Conservation (phyloP, 371 early-diverging fungal species). For the Apophysomyces ossiformis region DNA sequence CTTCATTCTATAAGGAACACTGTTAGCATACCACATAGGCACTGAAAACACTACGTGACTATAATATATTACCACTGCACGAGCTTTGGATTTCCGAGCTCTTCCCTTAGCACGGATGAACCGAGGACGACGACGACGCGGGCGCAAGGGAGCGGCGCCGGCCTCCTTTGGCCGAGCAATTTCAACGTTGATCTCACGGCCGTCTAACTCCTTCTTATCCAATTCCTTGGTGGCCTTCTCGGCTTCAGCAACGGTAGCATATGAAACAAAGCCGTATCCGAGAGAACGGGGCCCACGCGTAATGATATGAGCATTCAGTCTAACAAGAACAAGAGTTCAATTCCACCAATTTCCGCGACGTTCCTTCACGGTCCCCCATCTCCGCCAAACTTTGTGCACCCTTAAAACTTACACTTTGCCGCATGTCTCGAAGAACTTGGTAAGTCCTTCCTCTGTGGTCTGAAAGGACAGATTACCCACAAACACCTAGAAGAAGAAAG, state of each 20-base stretch:
- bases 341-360: conserved; percentile 3
- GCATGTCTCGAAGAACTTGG: conserved; percentile 71
- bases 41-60: background rate
- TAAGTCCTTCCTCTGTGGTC: conserved; percentile 78
- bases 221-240: conserved; percentile 70
- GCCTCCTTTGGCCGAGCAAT: conserved; percentile 66
- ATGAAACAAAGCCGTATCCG: conserved; percentile 92
- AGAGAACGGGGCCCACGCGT: conserved; percentile 73
- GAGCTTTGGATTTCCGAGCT: background rate
- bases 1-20: background rate
- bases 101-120: conserved; percentile 3
- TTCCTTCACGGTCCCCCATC: background rate
- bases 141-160: conserved; percentile 13
- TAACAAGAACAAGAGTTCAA: background rate
- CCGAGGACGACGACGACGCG: conserved; percentile 18
- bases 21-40: background rate
- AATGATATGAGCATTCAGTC: conserved; percentile 69
- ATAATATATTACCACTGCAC: conserved; percentile 1
- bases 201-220: conserved; percentile 73
- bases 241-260: conserved; percentile 70
- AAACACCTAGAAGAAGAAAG: conserved; percentile 68
- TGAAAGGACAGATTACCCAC: conserved; percentile 91
- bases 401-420: conserved; percentile 72
- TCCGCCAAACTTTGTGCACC: background rate
- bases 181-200: conserved; percentile 85